phyloP scores from a whole-genome alignment of 2,329 filamentous ascomycete species.

The Teratosphaeriaceae sp. region DNA sequence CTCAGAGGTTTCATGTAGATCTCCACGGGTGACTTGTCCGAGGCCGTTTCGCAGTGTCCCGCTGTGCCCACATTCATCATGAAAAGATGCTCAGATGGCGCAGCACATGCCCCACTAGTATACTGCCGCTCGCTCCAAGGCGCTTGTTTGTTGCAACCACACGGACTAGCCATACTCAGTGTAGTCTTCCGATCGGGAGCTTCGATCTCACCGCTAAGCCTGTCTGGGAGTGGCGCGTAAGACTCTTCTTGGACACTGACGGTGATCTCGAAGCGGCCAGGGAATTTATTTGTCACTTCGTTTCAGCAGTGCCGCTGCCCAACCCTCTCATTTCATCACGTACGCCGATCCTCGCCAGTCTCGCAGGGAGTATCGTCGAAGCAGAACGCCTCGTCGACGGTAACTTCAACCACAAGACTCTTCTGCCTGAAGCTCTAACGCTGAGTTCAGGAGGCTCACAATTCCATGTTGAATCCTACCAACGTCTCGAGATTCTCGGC shows the following conservation, averaged over 20 bases:
- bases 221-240: background rate
- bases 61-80: background rate
- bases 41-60: background rate
- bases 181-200: background rate
- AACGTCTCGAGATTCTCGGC: slow-evolving; percentile 13
- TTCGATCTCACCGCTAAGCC: background rate
- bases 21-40: background rate
- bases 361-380: slow-evolving; percentile 35
- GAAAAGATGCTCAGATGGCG: background rate
- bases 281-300: slow-evolving; percentile 57
- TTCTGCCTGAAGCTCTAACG: slow-evolving; percentile 74
- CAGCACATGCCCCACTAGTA: background rate
- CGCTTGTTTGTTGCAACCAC: slow-evolving; percentile 1
- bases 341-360: slow-evolving; percentile 39
- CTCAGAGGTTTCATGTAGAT: background rate
- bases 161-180: background rate
- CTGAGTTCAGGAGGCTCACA: slow-evolving; percentile 45
- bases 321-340: slow-evolving; percentile 8
- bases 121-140: too few relatives aligned
- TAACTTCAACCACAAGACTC: slow-evolving; percentile 47
- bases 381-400: slow-evolving; percentile 66
- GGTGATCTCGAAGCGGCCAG: slow-evolving; percentile 60
- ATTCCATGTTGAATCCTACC: slow-evolving; percentile 8
- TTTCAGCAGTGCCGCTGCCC: slow-evolving; percentile 43
- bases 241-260: slow-evolving; percentile 50